Evolutionary conservation across 2,329 filamentous ascomycete genomes (phyloP), one percentile per base, ranked within the genome.

Genomic region (Massarina eburnea): DNA sequence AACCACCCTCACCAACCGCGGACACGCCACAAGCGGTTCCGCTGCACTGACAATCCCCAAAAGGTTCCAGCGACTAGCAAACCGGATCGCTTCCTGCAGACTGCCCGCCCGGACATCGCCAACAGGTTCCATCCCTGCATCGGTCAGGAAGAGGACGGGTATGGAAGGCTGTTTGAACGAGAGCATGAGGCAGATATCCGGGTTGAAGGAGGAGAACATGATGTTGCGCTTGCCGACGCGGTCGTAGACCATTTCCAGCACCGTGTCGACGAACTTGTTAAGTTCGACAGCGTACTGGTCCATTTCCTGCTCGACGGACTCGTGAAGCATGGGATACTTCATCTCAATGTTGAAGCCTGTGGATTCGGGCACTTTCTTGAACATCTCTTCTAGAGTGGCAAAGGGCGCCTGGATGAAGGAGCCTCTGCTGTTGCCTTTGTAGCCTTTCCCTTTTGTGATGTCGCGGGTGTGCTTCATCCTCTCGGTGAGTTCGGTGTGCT

Each of bases 331-430:
- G 4, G 94, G 94, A 67, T 99, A 99, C 73, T 99, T 97, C 81
- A 99, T 88, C 75, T 99, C 94, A 58, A 99, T 95, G 71, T 99
- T 97, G 80, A 99, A 99, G 12, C 94, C 91, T 18, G 95, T 88
- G 12, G 82, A 79, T 52, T 87, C 81, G 0, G 91, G 90, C 0
- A 99, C 75, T 64, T 91, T 86, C 60, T 82, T 81, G 74, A 99
- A 96, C 67, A 97, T 84, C 51, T 96, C 90, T 69, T 96, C 91
- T 4, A 99, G 78, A 0, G 94, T 99, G 7, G 92, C 91, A 72
- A 99, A 99, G 0, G 92, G 91, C 0, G 89, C 90, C 68, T 97
- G 92, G 61, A 99, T 97, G 61, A 95, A 95, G 66, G 90, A 91
- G 41, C 92, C 94, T 4, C 94, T 86, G 4, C 85, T 91, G 69